Percentiles rank a stretch among this genome's conserved stretches.
phyloP scores from a whole-genome alignment of 305 asterid genomes.

The Coffea humblotiana region DNA sequence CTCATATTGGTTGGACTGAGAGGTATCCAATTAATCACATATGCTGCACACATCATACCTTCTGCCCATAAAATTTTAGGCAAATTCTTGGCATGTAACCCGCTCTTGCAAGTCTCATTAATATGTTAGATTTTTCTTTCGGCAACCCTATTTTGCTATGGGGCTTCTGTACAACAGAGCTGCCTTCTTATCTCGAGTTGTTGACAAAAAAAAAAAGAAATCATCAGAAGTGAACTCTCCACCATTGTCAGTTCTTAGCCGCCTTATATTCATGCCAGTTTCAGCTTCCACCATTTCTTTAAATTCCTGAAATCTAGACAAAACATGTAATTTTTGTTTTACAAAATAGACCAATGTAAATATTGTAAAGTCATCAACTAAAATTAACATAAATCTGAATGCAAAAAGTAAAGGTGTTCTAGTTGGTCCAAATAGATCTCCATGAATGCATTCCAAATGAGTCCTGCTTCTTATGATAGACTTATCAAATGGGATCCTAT shows the following conservation, averaged over 20 bases:
- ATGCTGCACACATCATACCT: background rate
- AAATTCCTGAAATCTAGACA: conserved; percentile 10
- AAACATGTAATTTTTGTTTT: conserved; percentile 7
- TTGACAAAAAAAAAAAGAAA: background rate
- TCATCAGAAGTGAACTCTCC: conserved; percentile 15
- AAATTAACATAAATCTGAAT: conserved; percentile 7
- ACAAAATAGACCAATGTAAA: conserved; percentile 17
- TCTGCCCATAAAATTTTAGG: background rate
- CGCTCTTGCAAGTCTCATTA: background rate
- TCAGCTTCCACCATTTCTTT: conserved; percentile 12
- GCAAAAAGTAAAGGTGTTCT: conserved; percentile 7
- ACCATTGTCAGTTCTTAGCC: conserved; percentile 18
- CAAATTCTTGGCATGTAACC: background rate
- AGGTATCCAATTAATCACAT: background rate
- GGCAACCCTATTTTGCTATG: background rate
- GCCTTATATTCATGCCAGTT: background rate
- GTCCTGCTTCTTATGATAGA: background rate
- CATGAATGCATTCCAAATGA: background rate
- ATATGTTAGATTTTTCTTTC: background rate
- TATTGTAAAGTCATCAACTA: conserved; percentile 23
- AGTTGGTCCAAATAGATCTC: conserved; percentile 15
- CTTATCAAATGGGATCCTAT: background rate
- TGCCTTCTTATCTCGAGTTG: background rate
- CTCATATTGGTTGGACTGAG: background rate
- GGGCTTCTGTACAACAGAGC: background rate